phyloP scores from a whole-genome alignment of 371 early-diverging fungal genomes.

The Syncephalis plumigaleata region DNA sequence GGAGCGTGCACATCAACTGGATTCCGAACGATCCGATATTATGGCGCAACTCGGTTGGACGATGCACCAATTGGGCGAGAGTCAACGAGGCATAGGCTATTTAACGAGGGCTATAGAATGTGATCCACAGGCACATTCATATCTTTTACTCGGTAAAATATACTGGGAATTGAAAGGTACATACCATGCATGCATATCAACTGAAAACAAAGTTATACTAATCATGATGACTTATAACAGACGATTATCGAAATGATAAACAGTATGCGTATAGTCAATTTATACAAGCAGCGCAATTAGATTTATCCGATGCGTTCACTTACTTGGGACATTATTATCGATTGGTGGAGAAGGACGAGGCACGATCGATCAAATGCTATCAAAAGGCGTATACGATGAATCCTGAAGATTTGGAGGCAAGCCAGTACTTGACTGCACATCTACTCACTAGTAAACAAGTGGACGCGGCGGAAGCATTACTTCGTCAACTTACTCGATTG shows the following conservation, averaged over 20 bases:
- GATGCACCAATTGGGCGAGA: conserved; percentile 12
- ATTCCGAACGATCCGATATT: background rate
- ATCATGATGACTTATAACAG: conserved; percentile 21
- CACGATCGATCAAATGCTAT: conserved; percentile 65
- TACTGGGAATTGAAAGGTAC: conserved; percentile 67
- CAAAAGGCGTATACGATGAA: conserved; percentile 54
- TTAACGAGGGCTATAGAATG: conserved; percentile 27
- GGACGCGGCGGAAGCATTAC: conserved; percentile 33
- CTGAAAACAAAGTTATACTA: no score
- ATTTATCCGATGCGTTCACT: conserved; percentile 46
- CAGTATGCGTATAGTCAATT: conserved; percentile 42
- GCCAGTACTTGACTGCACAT: conserved; percentile 36
- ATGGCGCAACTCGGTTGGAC: conserved; percentile 16
- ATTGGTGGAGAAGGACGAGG: conserved; percentile 32
- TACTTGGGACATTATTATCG: conserved; percentile 69
- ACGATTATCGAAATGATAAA: conserved; percentile 12
- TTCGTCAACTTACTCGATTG: conserved; percentile 21
- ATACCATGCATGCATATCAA: no score
- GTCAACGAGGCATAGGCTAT: conserved; percentile 27
- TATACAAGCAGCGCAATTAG: conserved; percentile 49
- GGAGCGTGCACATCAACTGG: background rate
- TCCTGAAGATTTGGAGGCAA: conserved; percentile 47
- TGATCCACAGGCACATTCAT: conserved; percentile 27
- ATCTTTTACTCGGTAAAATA: conserved; percentile 51
- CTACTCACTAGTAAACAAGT: conserved; percentile 27